Percentiles rank a stretch among this genome's conserved stretches.
phyloP scores from a whole-genome alignment of 192 early-diverging fungal species.

The Phlyctochytrium bullatum region DNA sequence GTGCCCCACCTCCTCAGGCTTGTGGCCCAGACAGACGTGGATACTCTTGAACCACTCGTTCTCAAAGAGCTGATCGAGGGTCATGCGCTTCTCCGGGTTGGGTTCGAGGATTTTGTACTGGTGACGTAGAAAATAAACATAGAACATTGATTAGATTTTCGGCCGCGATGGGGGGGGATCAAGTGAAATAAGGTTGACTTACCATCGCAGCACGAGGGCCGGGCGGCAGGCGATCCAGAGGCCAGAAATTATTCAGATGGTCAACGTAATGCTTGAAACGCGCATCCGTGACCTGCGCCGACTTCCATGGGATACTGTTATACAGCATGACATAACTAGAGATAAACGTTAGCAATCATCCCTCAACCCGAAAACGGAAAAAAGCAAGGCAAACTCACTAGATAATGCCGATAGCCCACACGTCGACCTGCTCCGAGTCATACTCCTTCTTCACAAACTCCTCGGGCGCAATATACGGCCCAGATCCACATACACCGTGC shows the following conservation, averaged over 20 bases:
- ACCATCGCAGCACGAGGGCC: constrained; percentile 69
- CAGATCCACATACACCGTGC: constrained; percentile 88
- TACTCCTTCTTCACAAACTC: constrained; percentile 74
- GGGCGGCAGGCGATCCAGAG: constrained; percentile 69
- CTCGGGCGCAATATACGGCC: constrained; percentile 97
- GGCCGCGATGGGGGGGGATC: not conserved
- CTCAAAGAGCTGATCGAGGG: constrained; percentile 65
- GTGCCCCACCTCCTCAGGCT: constrained; percentile 13
- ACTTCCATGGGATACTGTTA: constrained; percentile 58
- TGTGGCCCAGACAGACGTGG: constrained; percentile 51
- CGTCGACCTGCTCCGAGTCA: constrained; percentile 84
- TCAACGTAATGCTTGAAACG: constrained; percentile 51
- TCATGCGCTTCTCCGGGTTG: constrained; percentile 64
- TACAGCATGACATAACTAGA: constrained; percentile 64
- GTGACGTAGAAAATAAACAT: not conserved
- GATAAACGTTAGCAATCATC: constrained; percentile 36
- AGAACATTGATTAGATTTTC: not conserved
- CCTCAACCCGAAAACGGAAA: no score
- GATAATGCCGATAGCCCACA: constrained; percentile 95
- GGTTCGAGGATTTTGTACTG: constrained; percentile 76
- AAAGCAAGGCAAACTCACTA: constrained; percentile 78
- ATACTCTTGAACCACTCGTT: constrained; percentile 78
- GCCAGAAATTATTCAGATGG: constrained; percentile 57
- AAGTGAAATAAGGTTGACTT: constrained; percentile 20
- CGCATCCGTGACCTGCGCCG: constrained; percentile 36